Conservation (phyloP, 2,329 filamentous ascomycete species). For the Penicillium fuscoglaucum region DNA sequence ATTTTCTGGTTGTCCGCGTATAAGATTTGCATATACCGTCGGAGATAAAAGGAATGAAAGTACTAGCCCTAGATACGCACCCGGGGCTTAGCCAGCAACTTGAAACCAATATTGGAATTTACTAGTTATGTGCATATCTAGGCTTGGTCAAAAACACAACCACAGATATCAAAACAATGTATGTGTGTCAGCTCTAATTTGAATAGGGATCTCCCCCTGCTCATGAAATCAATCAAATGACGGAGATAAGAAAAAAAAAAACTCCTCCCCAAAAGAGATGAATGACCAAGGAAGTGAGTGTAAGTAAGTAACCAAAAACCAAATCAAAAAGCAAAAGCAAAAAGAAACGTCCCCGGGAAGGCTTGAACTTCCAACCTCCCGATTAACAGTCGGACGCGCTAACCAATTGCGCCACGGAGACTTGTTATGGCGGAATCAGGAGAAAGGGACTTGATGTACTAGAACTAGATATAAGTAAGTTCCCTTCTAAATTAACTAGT, state of each 20-base stretch:
- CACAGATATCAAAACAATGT: too few relatives aligned
- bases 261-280: background rate
- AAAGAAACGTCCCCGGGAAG: slow-evolving; percentile 3
- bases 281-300: too few relatives aligned
- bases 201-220: background rate
- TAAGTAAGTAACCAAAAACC: too few relatives aligned
- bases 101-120: background rate
- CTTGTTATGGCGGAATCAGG: too few relatives aligned
- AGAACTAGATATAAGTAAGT: too few relatives aligned
- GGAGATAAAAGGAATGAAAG: slow-evolving; percentile 50
- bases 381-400: slow-evolving; percentile 5
- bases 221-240: background rate
- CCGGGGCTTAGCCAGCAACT: background rate
- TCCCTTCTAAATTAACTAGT: too few relatives aligned
- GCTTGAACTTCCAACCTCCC: slow-evolving; percentile 5
- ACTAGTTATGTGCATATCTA: too few relatives aligned
- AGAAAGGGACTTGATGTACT: too few relatives aligned
- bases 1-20: slow-evolving; percentile 36
- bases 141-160: background rate
- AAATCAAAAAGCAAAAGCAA: too few relatives aligned
- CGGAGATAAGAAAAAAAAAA: background rate
- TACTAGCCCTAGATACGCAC: slow-evolving; percentile 43
- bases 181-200: background rate
- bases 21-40: slow-evolving; percentile 39
- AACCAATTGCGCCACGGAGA: slow-evolving; percentile 5